Conservation (phyloP, 306 rosid species). For the Quercus wislizeni region DNA sequence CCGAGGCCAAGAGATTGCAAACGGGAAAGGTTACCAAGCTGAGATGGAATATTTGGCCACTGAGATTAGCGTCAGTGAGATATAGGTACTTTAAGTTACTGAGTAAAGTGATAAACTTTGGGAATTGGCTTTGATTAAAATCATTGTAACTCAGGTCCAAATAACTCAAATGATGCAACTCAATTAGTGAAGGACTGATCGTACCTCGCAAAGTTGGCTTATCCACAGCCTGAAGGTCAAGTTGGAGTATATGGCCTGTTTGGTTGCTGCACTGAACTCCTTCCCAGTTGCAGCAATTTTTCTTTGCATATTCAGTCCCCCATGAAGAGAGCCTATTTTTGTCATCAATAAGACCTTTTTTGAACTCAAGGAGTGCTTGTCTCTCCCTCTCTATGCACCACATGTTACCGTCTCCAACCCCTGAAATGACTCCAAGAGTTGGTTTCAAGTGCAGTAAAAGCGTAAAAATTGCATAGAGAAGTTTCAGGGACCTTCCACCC, state of each 20-base stretch:
- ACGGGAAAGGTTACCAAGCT: conserved; percentile 10
- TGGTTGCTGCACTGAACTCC: conserved; percentile 16
- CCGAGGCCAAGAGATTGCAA: background rate
- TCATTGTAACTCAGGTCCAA: background rate
- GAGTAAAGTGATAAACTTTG: background rate
- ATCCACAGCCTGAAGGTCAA: background rate
- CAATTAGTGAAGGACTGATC: background rate
- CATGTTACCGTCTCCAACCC: background rate
- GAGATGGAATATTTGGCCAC: background rate
- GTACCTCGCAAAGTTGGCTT: background rate
- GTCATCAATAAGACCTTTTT: conserved; percentile 2
- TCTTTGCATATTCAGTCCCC: background rate
- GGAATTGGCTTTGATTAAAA: background rate
- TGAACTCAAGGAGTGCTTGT: background rate
- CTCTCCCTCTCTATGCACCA: conserved; percentile 12
- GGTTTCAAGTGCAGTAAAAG: too few relatives aligned
- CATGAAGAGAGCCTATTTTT: background rate
- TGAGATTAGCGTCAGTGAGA: fast-evolving
- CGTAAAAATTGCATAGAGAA: too few relatives aligned
- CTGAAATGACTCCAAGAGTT: background rate
- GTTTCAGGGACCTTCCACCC: too few relatives aligned
- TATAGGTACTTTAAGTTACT: background rate
- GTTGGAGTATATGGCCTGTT: conserved; percentile 8
- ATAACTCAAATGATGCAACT: conserved; percentile 4
- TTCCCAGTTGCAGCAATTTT: conserved; percentile 27